These are phyloP conservation scores for Prototheca wickerhamii DNA, from an alignment of 163 green algal genomes.

Conservation along the genomic window DNA sequence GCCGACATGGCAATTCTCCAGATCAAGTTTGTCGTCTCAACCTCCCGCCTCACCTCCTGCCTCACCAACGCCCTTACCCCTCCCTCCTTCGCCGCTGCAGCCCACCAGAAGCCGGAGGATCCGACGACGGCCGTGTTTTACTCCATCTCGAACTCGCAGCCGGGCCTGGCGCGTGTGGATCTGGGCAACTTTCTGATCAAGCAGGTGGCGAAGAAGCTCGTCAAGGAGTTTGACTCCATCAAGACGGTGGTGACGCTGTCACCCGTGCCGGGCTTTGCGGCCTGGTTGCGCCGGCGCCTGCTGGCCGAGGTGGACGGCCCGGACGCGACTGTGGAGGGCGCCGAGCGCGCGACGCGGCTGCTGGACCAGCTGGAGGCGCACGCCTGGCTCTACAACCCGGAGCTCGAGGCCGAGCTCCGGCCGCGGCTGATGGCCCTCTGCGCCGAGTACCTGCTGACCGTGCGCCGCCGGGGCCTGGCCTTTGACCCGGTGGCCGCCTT, in stretches of 20 bases:
- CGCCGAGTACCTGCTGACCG: slow-evolving; percentile 41
- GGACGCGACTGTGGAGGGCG: background rate
- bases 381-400: slow-evolving; percentile 6
- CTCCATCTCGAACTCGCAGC: slow-evolving; percentile 54
- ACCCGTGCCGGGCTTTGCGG: slow-evolving; percentile 61
- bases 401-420: slow-evolving; percentile 10
- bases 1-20: background rate
- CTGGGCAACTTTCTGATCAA: slow-evolving; percentile 75
- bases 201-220: slow-evolving; percentile 32
- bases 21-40: background rate
- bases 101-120: background rate
- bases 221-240: slow-evolving; percentile 34
- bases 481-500: slow-evolving; percentile 53
- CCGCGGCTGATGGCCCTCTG: slow-evolving; percentile 40
- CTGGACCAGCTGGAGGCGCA: background rate
- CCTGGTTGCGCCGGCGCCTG: slow-evolving; percentile 44
- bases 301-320: slow-evolving; percentile 4
- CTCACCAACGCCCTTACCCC: background rate
- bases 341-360: slow-evolving; percentile 2
- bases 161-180: slow-evolving; percentile 55
- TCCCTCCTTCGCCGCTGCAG: background rate
- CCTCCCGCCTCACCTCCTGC: background rate
- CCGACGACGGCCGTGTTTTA: slow-evolving; percentile 59
- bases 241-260: slow-evolving; percentile 57
- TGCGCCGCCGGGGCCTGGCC: slow-evolving; percentile 35